phyloP scores from a whole-genome alignment of 306 rosid genomes.

The Calophaca sinica region DNA sequence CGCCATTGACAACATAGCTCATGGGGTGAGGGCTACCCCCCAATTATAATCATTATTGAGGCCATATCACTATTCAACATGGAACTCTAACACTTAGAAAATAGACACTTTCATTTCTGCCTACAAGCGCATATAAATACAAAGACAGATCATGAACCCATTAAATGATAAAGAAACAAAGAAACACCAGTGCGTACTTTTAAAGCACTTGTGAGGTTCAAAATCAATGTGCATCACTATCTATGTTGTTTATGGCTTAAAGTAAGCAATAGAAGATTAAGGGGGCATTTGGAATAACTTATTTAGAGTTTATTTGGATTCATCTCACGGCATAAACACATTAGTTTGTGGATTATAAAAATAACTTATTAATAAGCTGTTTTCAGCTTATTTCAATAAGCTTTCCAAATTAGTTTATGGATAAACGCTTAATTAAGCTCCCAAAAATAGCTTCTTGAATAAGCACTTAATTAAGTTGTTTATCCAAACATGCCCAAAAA shows the following conservation, averaged over 20 bases:
- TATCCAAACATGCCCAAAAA: neutral
- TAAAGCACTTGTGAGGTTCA: conserved; percentile 2
- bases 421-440: neutral
- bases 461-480: neutral
- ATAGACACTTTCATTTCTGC: conserved; percentile 34
- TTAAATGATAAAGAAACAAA: conserved; percentile 10
- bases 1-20: too few species aligned
- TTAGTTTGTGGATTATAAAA: neutral
- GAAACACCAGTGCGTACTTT: neutral
- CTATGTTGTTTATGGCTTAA: neutral
- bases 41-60: too few species aligned
- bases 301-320: neutral
- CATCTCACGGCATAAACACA: neutral
- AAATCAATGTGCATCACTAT: conserved; percentile 18
- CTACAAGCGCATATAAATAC: neutral
- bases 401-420: neutral
- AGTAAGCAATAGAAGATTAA: neutral
- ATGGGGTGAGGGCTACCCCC: too few species aligned
- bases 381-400: neutral
- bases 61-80: too few species aligned
- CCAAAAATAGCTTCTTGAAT: neutral
- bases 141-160: conserved; percentile 6
- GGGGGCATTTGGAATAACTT: neutral
- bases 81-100: neutral
- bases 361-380: neutral